These are phyloP conservation scores for Exophiala oligosperma DNA, from an alignment of 2,329 filamentous ascomycete species.

Conservation along the genomic window DNA sequence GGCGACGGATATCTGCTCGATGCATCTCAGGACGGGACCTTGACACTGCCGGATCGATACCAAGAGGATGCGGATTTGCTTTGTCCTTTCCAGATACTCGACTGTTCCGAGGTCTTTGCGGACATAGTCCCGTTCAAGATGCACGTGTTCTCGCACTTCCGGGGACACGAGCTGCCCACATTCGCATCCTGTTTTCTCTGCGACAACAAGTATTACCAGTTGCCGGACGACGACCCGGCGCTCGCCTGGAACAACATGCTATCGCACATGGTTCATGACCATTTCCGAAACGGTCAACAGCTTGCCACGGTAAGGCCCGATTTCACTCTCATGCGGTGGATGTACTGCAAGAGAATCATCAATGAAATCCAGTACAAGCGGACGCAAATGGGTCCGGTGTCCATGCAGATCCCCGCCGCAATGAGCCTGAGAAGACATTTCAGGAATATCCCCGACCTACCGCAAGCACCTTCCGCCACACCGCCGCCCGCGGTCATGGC, in stretches of 20 bases:
- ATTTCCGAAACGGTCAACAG: constrained; percentile 43
- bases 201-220: constrained; percentile 28
- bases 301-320: constrained; percentile 42
- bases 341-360: constrained; percentile 44
- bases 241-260: constrained; percentile 45
- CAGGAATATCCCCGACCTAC: constrained; percentile 9
- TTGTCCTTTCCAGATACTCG: constrained; percentile 48
- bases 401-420: constrained; percentile 24
- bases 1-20: constrained; percentile 28
- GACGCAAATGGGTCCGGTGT: constrained; percentile 42
- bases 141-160: constrained; percentile 48
- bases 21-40: constrained; percentile 26
- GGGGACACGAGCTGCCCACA: constrained; percentile 39
- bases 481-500: constrained; percentile 17
- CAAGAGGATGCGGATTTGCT: constrained; percentile 27
- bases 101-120: constrained; percentile 43
- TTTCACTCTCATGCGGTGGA: constrained; percentile 47
- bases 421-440: constrained; percentile 8
- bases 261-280: constrained; percentile 41
- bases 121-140: constrained; percentile 42
- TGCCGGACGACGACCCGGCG: constrained; percentile 25
- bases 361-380: constrained; percentile 45
- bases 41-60: constrained; percentile 25
- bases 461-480: constrained; percentile 21
- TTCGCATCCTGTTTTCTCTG: constrained; percentile 48